phyloP scores from a whole-genome alignment of 2,329 filamentous ascomycete genomes.

The Rutstroemia sp. region DNA sequence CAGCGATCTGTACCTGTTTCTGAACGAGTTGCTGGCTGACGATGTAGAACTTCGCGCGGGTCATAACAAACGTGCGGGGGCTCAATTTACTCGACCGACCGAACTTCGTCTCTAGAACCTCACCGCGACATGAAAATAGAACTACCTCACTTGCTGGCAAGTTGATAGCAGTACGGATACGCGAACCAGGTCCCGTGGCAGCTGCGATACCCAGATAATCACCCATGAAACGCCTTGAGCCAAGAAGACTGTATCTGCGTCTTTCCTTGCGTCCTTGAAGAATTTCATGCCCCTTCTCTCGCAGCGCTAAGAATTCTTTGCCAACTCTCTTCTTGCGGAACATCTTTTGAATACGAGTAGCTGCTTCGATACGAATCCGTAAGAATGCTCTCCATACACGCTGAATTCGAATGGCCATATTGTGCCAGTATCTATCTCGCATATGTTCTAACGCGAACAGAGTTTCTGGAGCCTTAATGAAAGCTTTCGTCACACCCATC shows the following conservation, averaged over 20 bases:
- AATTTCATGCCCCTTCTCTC: slow-evolving; percentile 79
- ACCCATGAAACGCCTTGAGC: slow-evolving; percentile 85
- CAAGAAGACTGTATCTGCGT: slow-evolving; percentile 81
- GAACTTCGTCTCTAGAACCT: slow-evolving; percentile 88
- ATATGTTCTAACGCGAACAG: slow-evolving; percentile 95
- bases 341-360: slow-evolving; percentile 87
- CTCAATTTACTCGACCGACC: slow-evolving; percentile 92
- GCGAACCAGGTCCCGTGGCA: slow-evolving; percentile 67
- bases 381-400: slow-evolving; percentile 95
- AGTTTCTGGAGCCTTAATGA: slow-evolving; percentile 97
- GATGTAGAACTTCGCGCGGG: slow-evolving; percentile 80
- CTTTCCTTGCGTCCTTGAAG: slow-evolving; percentile 84
- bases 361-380: slow-evolving; percentile 84
- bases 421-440: slow-evolving; percentile 98
- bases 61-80: slow-evolving; percentile 77
- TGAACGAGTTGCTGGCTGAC: slow-evolving; percentile 79
- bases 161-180: slow-evolving; percentile 68
- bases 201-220: slow-evolving; percentile 91
- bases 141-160: slow-evolving; percentile 66
- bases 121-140: slow-evolving; percentile 85
- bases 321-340: slow-evolving; percentile 92
- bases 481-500: slow-evolving; percentile 93
- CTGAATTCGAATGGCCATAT: slow-evolving; percentile 97
- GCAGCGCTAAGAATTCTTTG: slow-evolving; percentile 78
- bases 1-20: slow-evolving; percentile 69